phyloP scores from a whole-genome alignment of 1,284 basidiomycete genomes.

The Kalmanozyma brasiliensis region DNA sequence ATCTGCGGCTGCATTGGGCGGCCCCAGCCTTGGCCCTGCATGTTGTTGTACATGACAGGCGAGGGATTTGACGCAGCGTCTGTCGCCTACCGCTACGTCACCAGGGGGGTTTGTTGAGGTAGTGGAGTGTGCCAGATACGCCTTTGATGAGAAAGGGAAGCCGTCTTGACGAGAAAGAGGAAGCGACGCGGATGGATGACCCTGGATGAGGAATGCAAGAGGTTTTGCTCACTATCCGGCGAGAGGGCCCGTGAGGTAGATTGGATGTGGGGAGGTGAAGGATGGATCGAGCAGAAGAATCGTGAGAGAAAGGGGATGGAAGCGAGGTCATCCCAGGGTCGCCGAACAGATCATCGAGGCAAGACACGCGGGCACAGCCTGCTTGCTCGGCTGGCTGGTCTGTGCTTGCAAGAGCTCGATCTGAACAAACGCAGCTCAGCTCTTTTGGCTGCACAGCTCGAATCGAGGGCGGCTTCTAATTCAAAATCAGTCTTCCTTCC shows the following conservation, averaged over 20 bases:
- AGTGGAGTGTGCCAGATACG: too few species aligned
- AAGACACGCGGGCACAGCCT: constrained; percentile 22
- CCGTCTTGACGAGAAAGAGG: neutral
- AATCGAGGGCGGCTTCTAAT: too few species aligned
- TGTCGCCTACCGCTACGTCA: constrained; percentile 13
- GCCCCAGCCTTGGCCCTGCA: constrained; percentile 58
- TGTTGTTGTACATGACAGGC: constrained; percentile 56
- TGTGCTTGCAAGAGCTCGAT: constrained; percentile 26
- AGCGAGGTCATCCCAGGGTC: constrained; percentile 7
- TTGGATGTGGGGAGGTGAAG: too few species aligned
- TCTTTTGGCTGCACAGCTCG: too few species aligned
- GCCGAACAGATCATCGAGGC: neutral
- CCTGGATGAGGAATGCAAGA: too few species aligned
- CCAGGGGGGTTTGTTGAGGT: too few species aligned
- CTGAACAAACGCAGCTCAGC: constrained; percentile 1
- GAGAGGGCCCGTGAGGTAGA: too few species aligned
- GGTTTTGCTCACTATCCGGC: too few species aligned
- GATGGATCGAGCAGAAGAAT: neutral
- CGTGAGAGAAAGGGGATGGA: constrained; percentile 3
- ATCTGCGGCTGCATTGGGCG: constrained; percentile 52
- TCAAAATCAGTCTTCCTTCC: constrained; percentile 3
- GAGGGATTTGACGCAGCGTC: constrained; percentile 6
- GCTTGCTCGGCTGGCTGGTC: constrained; percentile 28
- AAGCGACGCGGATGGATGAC: too few species aligned
- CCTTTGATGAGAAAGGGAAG: neutral